These are phyloP conservation scores for Bipolaris gigantea DNA, from an alignment of 2,329 filamentous ascomycete species.

Conservation along the genomic window DNA sequence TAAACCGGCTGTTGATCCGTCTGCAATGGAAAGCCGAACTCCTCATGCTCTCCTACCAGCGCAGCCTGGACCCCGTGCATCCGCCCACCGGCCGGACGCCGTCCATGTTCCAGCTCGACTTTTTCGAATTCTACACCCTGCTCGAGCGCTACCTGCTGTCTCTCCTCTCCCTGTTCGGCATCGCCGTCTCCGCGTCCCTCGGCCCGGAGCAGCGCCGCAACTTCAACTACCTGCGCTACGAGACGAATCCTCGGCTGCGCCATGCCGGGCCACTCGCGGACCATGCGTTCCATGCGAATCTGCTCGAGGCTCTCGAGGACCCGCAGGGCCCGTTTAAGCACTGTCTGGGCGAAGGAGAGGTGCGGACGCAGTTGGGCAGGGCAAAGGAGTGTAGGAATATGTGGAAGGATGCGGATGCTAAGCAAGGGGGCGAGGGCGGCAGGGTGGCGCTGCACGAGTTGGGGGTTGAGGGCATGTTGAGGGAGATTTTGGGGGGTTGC, in stretches of 20 bases:
- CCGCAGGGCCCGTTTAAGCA: conserved; percentile 58
- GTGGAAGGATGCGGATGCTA: conserved; percentile 69
- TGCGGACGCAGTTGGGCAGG: conserved; percentile 60
- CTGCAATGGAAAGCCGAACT: conserved; percentile 44
- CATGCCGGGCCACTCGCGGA: conserved; percentile 26
- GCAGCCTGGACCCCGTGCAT: conserved; percentile 32
- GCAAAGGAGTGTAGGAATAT: conserved; percentile 72
- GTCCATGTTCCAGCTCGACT: conserved; percentile 74
- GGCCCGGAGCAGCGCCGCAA: conserved; percentile 21
- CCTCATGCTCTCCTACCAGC: conserved; percentile 34
- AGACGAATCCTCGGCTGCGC: conserved; percentile 34
- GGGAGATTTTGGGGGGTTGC: conserved; percentile 60
- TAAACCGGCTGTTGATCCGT: conserved; percentile 30
- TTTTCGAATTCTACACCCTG: conserved; percentile 74
- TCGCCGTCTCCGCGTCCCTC: conserved; percentile 49
- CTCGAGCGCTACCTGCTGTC: conserved; percentile 72
- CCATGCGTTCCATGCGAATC: conserved; percentile 70
- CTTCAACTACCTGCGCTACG: conserved; percentile 37
- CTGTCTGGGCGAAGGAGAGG: conserved; percentile 59
- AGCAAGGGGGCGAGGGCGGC: conserved; percentile 18
- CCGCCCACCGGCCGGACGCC: conserved; percentile 6
- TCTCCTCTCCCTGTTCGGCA: conserved; percentile 65
- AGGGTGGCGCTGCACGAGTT: conserved; percentile 57
- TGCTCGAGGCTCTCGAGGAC: conserved; percentile 64
- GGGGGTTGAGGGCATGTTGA: conserved; percentile 63